Evolutionary conservation across 176 grass and related monocot species (phyloP).

Genomic region (Elymus sibiricus): DNA sequence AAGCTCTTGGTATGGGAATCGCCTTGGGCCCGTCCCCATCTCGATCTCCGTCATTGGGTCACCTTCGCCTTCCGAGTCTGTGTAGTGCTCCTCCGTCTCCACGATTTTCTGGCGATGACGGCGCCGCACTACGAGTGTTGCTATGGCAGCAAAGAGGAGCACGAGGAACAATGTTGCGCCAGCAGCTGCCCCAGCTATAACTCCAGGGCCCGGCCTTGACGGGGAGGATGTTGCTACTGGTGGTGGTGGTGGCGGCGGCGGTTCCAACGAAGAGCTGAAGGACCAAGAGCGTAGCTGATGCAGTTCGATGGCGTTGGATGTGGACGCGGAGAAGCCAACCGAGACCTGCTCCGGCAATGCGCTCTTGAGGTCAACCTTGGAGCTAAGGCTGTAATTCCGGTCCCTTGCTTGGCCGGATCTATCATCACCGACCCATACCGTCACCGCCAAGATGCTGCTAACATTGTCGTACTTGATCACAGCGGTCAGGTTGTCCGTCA

Average conservation of each 20-base stretch:
- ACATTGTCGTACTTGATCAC: not conserved
- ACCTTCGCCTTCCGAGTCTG: not conserved
- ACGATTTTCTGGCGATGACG: not conserved
- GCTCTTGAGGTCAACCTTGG: constrained; percentile 21
- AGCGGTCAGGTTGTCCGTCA: not conserved
- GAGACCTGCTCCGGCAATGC: constrained; percentile 30
- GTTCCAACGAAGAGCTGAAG: constrained; percentile 27
- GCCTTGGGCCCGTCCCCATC: constrained; percentile 30
- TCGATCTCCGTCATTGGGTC: constrained; percentile 11
- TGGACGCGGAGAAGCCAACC: constrained; percentile 48
- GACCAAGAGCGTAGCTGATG: constrained; percentile 38
- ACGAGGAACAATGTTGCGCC: not conserved
- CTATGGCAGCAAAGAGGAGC: not conserved
- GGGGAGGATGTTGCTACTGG: not conserved
- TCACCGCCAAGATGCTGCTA: not conserved
- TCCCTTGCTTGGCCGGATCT: too few species aligned
- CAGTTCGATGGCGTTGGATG: constrained; percentile 8
- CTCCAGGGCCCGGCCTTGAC: not conserved
- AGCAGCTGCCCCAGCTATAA: not conserved
- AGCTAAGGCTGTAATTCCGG: not conserved
- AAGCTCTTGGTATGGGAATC: constrained; percentile 17
- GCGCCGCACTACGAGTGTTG: not conserved
- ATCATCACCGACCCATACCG: not conserved
- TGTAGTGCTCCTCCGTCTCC: not conserved
- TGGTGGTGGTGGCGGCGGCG: not conserved